Percentiles rank a stretch among this genome's conserved stretches.
Evolutionary conservation across 345 rosid genomes (phyloP).

Genomic region (Gynandropsis gynandra): DNA sequence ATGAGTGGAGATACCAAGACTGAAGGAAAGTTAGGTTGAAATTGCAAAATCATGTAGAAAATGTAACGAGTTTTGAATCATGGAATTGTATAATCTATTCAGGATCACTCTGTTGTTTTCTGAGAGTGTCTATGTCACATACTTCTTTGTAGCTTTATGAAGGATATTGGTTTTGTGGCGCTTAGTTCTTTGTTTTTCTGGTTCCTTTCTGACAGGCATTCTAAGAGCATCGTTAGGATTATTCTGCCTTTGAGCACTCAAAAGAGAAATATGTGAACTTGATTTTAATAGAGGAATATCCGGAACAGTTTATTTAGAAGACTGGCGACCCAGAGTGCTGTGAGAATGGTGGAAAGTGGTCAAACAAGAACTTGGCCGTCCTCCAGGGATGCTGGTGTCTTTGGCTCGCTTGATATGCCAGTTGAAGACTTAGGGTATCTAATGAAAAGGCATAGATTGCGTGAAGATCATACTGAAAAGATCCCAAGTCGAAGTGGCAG

Average conservation of each 20-base stretch:
- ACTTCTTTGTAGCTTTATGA: conserved; percentile 12
- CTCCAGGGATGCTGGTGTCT: conserved; percentile 42
- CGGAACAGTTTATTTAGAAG: neutral
- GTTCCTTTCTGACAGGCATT: conserved; percentile 10
- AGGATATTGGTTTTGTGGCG: conserved; percentile 10
- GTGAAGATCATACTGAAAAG: conserved; percentile 34
- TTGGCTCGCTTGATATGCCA: conserved; percentile 55
- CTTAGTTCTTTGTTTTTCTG: neutral
- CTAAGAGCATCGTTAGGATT: neutral
- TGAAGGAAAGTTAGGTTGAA: too few relatives aligned
- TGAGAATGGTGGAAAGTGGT: conserved; percentile 66
- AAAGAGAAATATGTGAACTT: neutral
- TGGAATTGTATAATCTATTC: too few relatives aligned
- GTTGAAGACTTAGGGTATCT: conserved; percentile 72
- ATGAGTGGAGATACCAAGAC: too few relatives aligned
- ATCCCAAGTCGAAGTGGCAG: conserved; percentile 87
- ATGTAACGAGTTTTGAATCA: too few relatives aligned
- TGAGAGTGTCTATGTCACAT: conserved; percentile 10
- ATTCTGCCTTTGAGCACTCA: too few relatives aligned
- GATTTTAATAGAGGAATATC: neutral
- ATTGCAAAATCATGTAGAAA: neutral
- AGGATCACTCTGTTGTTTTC: too few relatives aligned
- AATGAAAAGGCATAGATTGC: conserved; percentile 52
- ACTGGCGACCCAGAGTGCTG: conserved; percentile 83
- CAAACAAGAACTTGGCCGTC: conserved; percentile 50